Percentiles rank a stretch among this genome's conserved stretches.
phyloP scores from a whole-genome alignment of 2,329 filamentous ascomycete species.

The Fusarium oligoseptatum region DNA sequence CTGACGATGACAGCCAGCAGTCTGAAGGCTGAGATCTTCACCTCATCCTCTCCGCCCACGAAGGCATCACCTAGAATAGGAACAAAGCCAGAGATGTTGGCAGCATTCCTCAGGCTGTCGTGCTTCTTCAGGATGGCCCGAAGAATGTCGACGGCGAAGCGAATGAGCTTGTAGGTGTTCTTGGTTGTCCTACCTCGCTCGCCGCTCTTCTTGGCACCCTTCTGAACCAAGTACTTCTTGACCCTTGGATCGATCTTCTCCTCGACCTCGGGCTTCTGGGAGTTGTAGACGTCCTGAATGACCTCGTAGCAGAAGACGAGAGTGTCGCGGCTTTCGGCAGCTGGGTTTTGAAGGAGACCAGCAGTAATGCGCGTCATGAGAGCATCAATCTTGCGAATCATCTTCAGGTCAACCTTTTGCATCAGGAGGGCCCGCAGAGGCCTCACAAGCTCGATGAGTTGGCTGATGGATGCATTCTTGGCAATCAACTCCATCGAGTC shows the following conservation, averaged over 20 bases:
- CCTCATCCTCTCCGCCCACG: conserved; percentile 87
- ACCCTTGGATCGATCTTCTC: conserved; percentile 72
- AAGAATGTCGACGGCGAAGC: conserved; percentile 89
- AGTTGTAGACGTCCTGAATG: conserved; percentile 86
- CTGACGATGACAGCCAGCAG: conserved; percentile 88
- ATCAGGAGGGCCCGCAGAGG: conserved; percentile 84
- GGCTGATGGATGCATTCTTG: conserved; percentile 80
- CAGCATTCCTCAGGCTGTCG: conserved; percentile 81
- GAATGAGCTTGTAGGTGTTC: conserved; percentile 87
- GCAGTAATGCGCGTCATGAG: conserved; percentile 85
- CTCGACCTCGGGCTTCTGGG: conserved; percentile 64
- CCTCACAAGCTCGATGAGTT: conserved; percentile 80
- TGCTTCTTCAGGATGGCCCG: conserved; percentile 89
- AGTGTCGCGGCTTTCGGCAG: conserved; percentile 82
- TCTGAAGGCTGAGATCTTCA: conserved; percentile 88
- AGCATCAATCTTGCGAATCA: conserved; percentile 91
- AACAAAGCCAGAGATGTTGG: conserved; percentile 87
- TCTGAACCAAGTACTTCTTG: conserved; percentile 84
- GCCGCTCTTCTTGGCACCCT: conserved; percentile 80
- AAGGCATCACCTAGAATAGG: conserved; percentile 91
- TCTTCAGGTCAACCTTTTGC: conserved; percentile 86
- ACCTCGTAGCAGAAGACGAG: conserved; percentile 97
- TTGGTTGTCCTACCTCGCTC: conserved; percentile 80
- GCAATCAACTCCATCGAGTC: conserved; percentile 97
- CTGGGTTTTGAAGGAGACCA: conserved; percentile 85